Conservation (phyloP, 2,329 filamentous ascomycete genomes). For the Conoideocrella luteorostrata region DNA sequence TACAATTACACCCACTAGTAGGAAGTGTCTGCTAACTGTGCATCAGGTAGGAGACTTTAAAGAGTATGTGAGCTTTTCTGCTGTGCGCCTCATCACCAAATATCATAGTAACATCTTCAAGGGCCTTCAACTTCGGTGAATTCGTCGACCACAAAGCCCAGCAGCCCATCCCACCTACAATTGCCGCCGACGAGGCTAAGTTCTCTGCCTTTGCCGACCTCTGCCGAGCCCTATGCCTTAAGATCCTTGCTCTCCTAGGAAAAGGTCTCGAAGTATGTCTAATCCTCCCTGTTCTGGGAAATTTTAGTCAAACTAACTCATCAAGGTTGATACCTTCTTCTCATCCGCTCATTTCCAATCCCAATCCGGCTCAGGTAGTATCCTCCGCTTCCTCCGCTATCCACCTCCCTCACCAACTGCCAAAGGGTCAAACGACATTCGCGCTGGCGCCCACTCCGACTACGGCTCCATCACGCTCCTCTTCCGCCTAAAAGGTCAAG, state of each 20-base stretch:
- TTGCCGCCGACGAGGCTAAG: slow-evolving; percentile 53
- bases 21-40: no score
- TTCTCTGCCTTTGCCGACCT: slow-evolving; percentile 61
- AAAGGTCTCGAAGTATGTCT: slow-evolving; percentile 60
- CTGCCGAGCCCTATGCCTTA: slow-evolving; percentile 67
- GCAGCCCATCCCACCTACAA: slow-evolving; percentile 66
- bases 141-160: slow-evolving; percentile 63
- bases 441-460: slow-evolving; percentile 88
- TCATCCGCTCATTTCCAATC: slow-evolving; percentile 40
- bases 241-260: slow-evolving; percentile 70
- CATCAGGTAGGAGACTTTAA: slow-evolving; percentile 74
- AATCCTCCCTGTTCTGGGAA: no score
- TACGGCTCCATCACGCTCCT: slow-evolving; percentile 70
- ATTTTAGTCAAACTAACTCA: slow-evolving; percentile 3
- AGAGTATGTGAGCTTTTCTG: slow-evolving; percentile 50
- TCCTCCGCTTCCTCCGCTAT: slow-evolving; percentile 68
- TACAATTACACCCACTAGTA: neutral
- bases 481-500: slow-evolving; percentile 79
- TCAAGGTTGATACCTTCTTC: slow-evolving; percentile 47
- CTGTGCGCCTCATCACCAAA: neutral
- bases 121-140: slow-evolving; percentile 87
- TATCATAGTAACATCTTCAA: slow-evolving; percentile 26
- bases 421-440: slow-evolving; percentile 54
- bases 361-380: slow-evolving; percentile 46
- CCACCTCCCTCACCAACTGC: slow-evolving; percentile 44